A percentile compares a stretch with the other conserved stretches of the same genome.
phyloP scores from a whole-genome alignment of 2,329 filamentous ascomycete genomes.

The Huntiella omanensis region DNA sequence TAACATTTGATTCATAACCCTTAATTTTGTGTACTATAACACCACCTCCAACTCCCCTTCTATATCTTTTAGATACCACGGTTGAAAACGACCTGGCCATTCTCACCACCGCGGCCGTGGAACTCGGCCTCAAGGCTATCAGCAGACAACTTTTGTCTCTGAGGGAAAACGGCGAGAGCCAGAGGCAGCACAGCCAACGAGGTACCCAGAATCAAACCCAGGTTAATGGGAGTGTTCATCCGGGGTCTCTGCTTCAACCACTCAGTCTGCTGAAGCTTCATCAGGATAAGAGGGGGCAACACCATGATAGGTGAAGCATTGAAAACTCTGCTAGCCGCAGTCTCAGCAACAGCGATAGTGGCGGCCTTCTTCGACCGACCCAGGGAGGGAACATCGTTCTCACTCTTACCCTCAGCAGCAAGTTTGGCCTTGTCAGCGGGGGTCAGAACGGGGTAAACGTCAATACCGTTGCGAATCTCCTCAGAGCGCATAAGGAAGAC shows the following conservation, averaged over 20 bases:
- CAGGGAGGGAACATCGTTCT: constrained; percentile 48
- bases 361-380: constrained; percentile 82
- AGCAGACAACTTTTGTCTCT: constrained; percentile 65
- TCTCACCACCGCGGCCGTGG: constrained; percentile 56
- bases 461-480: constrained; percentile 83
- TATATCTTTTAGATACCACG: constrained; percentile 51
- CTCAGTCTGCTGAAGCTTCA: constrained; percentile 62
- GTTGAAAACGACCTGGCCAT: constrained; percentile 87
- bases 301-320: constrained; percentile 98
- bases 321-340: constrained; percentile 73
- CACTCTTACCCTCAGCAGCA: constrained; percentile 37
- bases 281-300: constrained; percentile 68
- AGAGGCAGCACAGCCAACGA: constrained; percentile 78
- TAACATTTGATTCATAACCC: not conserved
- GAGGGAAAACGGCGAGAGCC: constrained; percentile 80
- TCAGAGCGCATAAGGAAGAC: constrained; percentile 96
- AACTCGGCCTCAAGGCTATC: constrained; percentile 71
- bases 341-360: constrained; percentile 77
- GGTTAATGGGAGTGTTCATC: constrained; percentile 57
- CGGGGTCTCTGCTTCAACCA: constrained; percentile 66
- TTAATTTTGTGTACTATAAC: no score
- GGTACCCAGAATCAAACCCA: constrained; percentile 71
- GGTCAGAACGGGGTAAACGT: constrained; percentile 69
- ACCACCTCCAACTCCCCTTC: not conserved
- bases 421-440: constrained; percentile 45